These are phyloP conservation scores for Gorgonomyces haynaldii DNA, from an alignment of 192 early-diverging fungal species.

Conservation along the genomic window DNA sequence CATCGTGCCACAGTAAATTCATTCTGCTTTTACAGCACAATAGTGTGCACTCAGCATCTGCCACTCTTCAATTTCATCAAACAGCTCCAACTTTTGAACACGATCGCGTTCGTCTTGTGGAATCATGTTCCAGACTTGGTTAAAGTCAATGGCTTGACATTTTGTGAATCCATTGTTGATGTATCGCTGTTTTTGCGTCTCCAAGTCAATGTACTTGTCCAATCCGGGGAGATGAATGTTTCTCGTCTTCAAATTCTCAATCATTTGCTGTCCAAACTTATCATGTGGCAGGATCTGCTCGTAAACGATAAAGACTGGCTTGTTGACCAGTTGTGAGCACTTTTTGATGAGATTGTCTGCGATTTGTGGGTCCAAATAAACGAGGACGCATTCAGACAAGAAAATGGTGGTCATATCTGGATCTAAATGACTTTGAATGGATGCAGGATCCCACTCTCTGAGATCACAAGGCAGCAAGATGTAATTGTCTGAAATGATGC, in stretches of 20 bases:
- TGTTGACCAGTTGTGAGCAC: slow-evolving; percentile 5
- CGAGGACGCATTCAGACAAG: slow-evolving; percentile 85
- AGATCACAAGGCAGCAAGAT: slow-evolving; percentile 72
- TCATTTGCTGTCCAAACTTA: slow-evolving; percentile 85
- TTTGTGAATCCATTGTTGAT: slow-evolving; percentile 41
- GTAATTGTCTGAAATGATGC: slow-evolving; percentile 57
- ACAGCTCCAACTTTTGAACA: slow-evolving; percentile 62
- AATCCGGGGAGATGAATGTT: slow-evolving; percentile 70
- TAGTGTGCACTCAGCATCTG: slow-evolving; percentile 71
- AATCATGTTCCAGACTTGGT: slow-evolving; percentile 34
- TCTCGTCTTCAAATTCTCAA: slow-evolving; percentile 65
- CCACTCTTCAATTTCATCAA: slow-evolving; percentile 93
- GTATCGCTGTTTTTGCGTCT: slow-evolving; percentile 60
- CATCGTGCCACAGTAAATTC: too few species aligned
- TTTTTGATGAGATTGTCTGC: slow-evolving; percentile 49
- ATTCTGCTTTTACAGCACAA: slow-evolving; percentile 42
- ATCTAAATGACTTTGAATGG: background rate
- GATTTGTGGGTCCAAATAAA: slow-evolving; percentile 65
- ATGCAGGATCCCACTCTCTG: too few species aligned
- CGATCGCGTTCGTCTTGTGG: slow-evolving; percentile 33
- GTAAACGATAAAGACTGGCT: slow-evolving; percentile 59
- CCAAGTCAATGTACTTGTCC: slow-evolving; percentile 61
- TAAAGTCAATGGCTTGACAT: slow-evolving; percentile 28
- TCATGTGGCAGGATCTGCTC: slow-evolving; percentile 89
- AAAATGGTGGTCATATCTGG: slow-evolving; percentile 69